phyloP scores from a whole-genome alignment of 768 basidiomycete species.

The Leucosporidium creatinivorum region DNA sequence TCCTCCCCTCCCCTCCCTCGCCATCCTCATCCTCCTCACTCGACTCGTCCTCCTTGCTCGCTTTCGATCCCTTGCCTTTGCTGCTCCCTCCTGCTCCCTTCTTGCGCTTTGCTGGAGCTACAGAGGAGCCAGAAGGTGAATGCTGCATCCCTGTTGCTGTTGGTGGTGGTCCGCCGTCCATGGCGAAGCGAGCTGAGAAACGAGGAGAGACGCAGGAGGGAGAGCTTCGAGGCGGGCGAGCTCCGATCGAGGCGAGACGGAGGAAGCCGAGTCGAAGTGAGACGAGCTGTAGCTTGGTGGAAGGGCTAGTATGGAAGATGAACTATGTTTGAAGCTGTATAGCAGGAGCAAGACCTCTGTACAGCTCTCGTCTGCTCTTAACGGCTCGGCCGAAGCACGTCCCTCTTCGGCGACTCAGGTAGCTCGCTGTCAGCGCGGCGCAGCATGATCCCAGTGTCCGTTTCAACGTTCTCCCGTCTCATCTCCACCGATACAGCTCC shows the following conservation, averaged over 20 bases:
- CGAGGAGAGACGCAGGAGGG: neutral
- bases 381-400: no score
- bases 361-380: no score
- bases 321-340: neutral
- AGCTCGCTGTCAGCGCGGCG: no score
- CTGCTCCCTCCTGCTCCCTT: neutral
- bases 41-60: neutral
- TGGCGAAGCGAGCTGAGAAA: neutral
- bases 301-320: neutral
- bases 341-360: neutral
- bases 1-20: conserved; percentile 3
- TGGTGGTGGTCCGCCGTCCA: neutral
- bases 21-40: conserved; percentile 1
- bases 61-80: conserved; percentile 6
- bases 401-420: no score
- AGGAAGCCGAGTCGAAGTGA: neutral
- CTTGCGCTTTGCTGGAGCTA: neutral
- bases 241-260: neutral
- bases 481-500: neutral
- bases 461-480: no score
- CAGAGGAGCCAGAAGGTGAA: neutral
- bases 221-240: neutral
- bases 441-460: no score
- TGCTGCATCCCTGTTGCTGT: neutral
- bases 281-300: neutral